These are phyloP conservation scores for Paragyromitra xinjiangensis DNA, from an alignment of 495 filamentous ascomycete species.

Conservation along the genomic window DNA sequence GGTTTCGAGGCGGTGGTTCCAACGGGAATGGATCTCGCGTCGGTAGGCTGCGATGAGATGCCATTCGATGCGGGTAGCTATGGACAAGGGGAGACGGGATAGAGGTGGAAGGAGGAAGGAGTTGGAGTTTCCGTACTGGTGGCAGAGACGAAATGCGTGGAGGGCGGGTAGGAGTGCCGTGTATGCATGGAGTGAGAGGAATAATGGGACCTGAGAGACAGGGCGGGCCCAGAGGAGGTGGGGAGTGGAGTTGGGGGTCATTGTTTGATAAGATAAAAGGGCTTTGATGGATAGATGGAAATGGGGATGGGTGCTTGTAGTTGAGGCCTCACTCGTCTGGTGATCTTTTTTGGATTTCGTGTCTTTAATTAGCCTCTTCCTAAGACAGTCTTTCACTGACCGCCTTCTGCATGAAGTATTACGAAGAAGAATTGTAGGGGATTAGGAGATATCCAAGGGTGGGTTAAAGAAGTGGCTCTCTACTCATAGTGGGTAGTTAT, in stretches of 20 bases:
- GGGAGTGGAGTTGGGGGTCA: slow-evolving; percentile 25
- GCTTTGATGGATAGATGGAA: neutral
- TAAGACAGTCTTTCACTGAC: neutral
- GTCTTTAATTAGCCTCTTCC: neutral
- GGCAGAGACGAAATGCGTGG: slow-evolving; percentile 33
- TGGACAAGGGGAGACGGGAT: slow-evolving; percentile 24
- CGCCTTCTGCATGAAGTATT: neutral
- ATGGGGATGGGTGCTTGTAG: neutral
- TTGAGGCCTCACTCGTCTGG: neutral
- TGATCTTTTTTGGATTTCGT: neutral
- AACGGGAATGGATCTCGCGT: neutral
- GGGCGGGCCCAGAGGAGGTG: slow-evolving; percentile 42
- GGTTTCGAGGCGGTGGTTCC: slow-evolving; percentile 26
- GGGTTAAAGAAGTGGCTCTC: neutral
- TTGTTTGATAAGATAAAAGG: neutral
- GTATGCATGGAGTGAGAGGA: slow-evolving; percentile 39
- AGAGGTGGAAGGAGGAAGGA: slow-evolving; percentile 28
- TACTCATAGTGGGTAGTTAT: neutral
- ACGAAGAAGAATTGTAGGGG: neutral
- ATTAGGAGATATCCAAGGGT: neutral
- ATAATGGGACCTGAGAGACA: slow-evolving; percentile 24
- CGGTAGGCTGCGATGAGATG: slow-evolving; percentile 29
- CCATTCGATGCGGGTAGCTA: slow-evolving; percentile 26
- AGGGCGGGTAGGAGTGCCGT: slow-evolving; percentile 30
- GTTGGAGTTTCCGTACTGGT: slow-evolving; percentile 37